A percentile compares a stretch with the other conserved stretches of the same genome.
phyloP scores from a whole-genome alignment of 1,284 basidiomycete genomes.

The Inonotus obliquus region DNA sequence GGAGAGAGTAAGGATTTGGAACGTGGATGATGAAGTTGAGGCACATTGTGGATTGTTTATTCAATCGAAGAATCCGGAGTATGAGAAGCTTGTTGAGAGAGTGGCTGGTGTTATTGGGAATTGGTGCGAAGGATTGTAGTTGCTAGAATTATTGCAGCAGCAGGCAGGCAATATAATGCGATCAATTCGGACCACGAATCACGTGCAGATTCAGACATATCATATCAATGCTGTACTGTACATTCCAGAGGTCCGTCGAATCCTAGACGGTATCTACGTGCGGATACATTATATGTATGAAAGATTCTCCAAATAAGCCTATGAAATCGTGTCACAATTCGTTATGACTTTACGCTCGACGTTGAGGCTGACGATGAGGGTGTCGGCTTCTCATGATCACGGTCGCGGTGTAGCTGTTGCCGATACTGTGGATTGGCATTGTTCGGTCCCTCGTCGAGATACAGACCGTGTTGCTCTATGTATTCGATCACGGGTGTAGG shows the following conservation, averaged over 20 bases:
- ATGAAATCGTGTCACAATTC: background rate
- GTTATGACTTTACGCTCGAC: background rate
- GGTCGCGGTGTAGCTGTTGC: constrained; percentile 13
- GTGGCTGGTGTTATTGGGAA: constrained; percentile 39
- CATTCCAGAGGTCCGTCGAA: background rate
- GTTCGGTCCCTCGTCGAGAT: constrained; percentile 54
- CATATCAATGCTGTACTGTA: background rate
- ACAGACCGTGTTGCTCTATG: constrained; percentile 79
- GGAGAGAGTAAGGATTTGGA: constrained; percentile 44
- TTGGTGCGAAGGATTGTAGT: constrained; percentile 31
- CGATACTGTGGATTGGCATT: constrained; percentile 9
- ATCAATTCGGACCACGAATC: no score
- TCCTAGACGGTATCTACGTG: background rate
- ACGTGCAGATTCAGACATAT: no score
- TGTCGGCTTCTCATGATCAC: background rate
- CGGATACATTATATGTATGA: background rate
- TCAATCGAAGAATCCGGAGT: constrained; percentile 42
- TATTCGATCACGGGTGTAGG: constrained; percentile 93
- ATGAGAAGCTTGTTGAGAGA: constrained; percentile 41
- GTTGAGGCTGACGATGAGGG: constrained; percentile 1
- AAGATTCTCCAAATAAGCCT: background rate
- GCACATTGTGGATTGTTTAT: constrained; percentile 56
- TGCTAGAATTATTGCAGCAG: no score
- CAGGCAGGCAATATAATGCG: no score
- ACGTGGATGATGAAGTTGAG: constrained; percentile 48